Evolutionary conservation across 768 basidiomycete genomes (phyloP).

Genomic region (Candolleomyces aberdarensis): DNA sequence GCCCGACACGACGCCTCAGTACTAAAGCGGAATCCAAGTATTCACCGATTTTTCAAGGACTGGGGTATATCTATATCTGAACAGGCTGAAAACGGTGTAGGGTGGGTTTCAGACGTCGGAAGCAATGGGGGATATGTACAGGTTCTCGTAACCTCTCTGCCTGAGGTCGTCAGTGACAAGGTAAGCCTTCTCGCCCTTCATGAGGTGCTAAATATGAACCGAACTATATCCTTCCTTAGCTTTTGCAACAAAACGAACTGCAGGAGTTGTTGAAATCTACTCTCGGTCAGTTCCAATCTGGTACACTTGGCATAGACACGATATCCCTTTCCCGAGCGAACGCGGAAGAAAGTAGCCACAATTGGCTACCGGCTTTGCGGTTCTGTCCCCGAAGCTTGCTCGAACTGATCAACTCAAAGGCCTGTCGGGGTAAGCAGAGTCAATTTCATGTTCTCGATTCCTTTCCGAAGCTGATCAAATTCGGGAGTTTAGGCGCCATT

Average conservation of each 20-base stretch:
- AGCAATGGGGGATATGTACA: slow-evolving; percentile 54
- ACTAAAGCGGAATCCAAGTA: slow-evolving; percentile 38
- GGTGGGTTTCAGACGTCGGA: slow-evolving; percentile 25
- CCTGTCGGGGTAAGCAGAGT: slow-evolving; percentile 74
- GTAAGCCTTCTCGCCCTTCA: slow-evolving; percentile 38
- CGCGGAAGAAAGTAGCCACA: slow-evolving; percentile 25
- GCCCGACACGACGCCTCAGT: slow-evolving; percentile 59
- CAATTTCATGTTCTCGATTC: slow-evolving; percentile 1
- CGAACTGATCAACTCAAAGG: slow-evolving; percentile 90
- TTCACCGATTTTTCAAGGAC: slow-evolving; percentile 47
- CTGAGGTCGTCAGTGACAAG: slow-evolving; percentile 72
- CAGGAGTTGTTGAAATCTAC: slow-evolving; percentile 73
- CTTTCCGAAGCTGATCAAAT: neutral
- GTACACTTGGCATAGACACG: slow-evolving; percentile 30
- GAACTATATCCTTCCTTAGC: slow-evolving; percentile 31
- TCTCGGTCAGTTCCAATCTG: slow-evolving; percentile 55
- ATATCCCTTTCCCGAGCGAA: slow-evolving; percentile 15
- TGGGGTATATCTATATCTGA: slow-evolving; percentile 70
- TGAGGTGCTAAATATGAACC: slow-evolving; percentile 12
- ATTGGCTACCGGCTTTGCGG: slow-evolving; percentile 72
- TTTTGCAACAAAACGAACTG: slow-evolving; percentile 68
- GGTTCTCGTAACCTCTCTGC: slow-evolving; percentile 59
- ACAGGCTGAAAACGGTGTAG: slow-evolving; percentile 21
- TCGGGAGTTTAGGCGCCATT: slow-evolving; percentile 68
- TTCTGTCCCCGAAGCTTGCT: slow-evolving; percentile 82